Conservation (phyloP, 2,329 filamentous ascomycete species). For the Aspergillus sp. region DNA sequence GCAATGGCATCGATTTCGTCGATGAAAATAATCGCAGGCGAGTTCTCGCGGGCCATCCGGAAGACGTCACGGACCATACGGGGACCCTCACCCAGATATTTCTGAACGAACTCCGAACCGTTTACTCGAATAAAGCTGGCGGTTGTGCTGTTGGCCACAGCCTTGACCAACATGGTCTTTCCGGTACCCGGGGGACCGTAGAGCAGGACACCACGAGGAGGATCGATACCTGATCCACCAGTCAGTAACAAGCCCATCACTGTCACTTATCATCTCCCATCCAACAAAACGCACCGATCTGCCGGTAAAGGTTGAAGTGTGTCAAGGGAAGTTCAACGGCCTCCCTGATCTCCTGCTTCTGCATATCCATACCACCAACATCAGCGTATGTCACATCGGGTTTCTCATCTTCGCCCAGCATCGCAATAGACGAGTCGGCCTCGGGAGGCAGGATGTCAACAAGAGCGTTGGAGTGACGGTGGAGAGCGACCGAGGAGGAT, state of each 20-base stretch:
- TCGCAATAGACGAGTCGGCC: conserved; percentile 96
- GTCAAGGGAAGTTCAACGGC: conserved; percentile 94
- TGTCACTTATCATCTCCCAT: background rate
- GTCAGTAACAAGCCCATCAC: conserved; percentile 13
- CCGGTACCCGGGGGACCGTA: conserved; percentile 94
- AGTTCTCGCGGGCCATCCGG: conserved; percentile 97
- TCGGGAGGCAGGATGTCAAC: conserved; percentile 98
- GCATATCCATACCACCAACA: conserved; percentile 97
- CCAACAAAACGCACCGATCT: conserved; percentile 60
- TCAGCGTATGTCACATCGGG: conserved; percentile 97
- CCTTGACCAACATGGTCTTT: conserved; percentile 97
- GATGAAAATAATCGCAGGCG: conserved; percentile 97
- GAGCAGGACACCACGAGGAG: conserved; percentile 87
- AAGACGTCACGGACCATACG: conserved; percentile 99
- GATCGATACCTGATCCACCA: conserved; percentile 62
- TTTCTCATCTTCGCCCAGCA: conserved; percentile 95
- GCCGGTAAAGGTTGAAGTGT: conserved; percentile 97
- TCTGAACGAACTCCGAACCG: conserved; percentile 97
- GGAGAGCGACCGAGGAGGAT: conserved; percentile 92
- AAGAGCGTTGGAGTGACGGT: conserved; percentile 95
- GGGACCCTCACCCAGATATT: conserved; percentile 94
- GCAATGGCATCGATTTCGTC: conserved; percentile 99
- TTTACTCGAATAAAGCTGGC: conserved; percentile 98
- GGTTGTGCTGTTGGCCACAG: conserved; percentile 95
- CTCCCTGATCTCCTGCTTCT: conserved; percentile 98